These are phyloP conservation scores for Xylaria sp. DNA, from an alignment of 495 filamentous ascomycete species.

Conservation along the genomic window DNA sequence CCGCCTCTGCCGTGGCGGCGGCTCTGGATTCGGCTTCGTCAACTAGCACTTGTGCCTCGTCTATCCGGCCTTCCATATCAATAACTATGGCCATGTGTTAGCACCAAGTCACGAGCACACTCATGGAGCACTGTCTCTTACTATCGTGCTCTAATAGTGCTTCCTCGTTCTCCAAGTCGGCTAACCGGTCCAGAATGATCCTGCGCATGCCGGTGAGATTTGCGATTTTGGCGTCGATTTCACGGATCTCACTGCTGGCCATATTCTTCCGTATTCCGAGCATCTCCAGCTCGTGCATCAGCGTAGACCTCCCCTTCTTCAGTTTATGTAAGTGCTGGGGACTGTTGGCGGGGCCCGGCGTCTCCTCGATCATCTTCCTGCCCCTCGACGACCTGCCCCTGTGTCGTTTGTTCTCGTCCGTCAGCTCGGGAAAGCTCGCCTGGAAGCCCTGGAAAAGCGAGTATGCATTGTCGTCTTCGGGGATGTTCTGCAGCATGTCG, in stretches of 20 bases:
- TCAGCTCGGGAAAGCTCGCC: constrained; percentile 82
- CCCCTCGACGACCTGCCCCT: constrained; percentile 72
- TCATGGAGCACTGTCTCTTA: constrained; percentile 50
- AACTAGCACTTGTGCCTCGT: constrained; percentile 79
- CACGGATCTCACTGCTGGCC: constrained; percentile 93
- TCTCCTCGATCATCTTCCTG: constrained; percentile 74
- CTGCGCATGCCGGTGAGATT: constrained; percentile 93
- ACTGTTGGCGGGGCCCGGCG: constrained; percentile 55
- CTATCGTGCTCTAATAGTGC: constrained; percentile 86
- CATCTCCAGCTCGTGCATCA: constrained; percentile 88
- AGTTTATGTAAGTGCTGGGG: constrained; percentile 72
- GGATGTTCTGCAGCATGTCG: constrained; percentile 85
- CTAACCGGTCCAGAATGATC: constrained; percentile 89
- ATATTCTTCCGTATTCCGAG: constrained; percentile 94
- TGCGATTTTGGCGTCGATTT: constrained; percentile 95
- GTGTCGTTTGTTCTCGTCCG: constrained; percentile 71
- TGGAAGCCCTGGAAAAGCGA: constrained; percentile 97
- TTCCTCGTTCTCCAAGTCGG: constrained; percentile 91
- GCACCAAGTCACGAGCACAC: constrained; percentile 25
- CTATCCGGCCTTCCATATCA: constrained; percentile 84
- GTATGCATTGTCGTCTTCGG: constrained; percentile 82
- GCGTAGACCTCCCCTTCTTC: constrained; percentile 74
- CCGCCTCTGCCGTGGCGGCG: constrained; percentile 56
- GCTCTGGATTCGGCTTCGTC: constrained; percentile 70
- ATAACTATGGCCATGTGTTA: constrained; percentile 62